Percentiles rank a stretch among this genome's conserved stretches.
Evolutionary conservation across 2,329 filamentous ascomycete genomes (phyloP).

Genomic region (Colletotrichum melonis): DNA sequence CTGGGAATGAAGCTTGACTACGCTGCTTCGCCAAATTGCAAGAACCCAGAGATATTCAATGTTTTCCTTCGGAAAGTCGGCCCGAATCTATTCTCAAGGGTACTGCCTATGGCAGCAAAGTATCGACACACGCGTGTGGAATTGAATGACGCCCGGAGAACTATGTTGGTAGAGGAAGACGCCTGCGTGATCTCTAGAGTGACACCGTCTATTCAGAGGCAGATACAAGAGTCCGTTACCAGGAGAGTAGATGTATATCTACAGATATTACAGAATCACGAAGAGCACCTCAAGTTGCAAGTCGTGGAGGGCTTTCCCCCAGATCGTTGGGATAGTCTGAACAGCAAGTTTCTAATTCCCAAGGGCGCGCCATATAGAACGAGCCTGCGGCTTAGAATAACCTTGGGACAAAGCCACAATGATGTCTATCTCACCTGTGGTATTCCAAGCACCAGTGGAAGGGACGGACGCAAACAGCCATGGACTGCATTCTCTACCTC

Average conservation of each 20-base stretch:
- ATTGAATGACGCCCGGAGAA: neutral
- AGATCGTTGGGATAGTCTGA: neutral
- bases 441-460: neutral
- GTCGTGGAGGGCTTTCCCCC: neutral
- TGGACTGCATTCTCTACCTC: neutral
- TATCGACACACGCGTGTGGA: neutral
- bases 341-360: neutral
- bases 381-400: neutral
- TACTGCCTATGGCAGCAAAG: neutral
- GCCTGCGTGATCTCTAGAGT: neutral
- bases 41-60: neutral
- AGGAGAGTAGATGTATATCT: neutral
- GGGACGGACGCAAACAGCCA: neutral
- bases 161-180: neutral
- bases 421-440: neutral
- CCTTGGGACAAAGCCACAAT: neutral
- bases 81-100: neutral
- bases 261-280: neutral
- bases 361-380: neutral
- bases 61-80: neutral
- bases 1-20: neutral
- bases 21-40: neutral
- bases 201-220: neutral
- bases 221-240: neutral
- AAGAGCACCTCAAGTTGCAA: neutral